These are phyloP conservation scores for Yamadazyma mexicana DNA, from an alignment of 1,139 yeast genomes.

Conservation along the genomic window DNA sequence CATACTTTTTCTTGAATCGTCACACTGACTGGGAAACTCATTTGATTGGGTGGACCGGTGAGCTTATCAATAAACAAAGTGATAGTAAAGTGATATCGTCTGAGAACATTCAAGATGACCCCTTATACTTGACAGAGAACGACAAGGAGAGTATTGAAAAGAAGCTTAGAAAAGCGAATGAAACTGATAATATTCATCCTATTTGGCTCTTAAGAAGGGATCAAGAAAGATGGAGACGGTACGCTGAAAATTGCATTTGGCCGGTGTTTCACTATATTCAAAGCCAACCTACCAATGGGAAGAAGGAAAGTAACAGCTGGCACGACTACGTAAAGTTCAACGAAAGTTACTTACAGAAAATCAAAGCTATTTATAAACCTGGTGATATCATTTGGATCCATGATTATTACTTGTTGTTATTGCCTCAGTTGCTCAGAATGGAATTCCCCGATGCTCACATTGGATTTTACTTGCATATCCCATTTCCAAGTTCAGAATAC, in stretches of 20 bases:
- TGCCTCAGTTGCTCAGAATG: constrained; percentile 87
- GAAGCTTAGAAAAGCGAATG: constrained; percentile 43
- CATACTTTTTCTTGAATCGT: constrained; percentile 63
- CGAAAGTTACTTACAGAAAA: constrained; percentile 82
- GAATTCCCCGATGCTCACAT: constrained; percentile 77
- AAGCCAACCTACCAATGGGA: constrained; percentile 63
- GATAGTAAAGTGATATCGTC: constrained; percentile 13
- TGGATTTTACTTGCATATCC: constrained; percentile 83
- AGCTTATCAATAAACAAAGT: constrained; percentile 48
- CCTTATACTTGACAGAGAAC: constrained; percentile 57
- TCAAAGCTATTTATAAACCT: constrained; percentile 69
- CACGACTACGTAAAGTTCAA: constrained; percentile 86
- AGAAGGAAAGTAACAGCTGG: constrained; percentile 81
- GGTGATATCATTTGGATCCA: constrained; percentile 97
- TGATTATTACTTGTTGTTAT: constrained; percentile 80
- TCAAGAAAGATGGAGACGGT: constrained; percentile 78
- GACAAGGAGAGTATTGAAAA: constrained; percentile 53
- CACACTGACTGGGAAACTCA: constrained; percentile 84
- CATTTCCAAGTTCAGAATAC: constrained; percentile 96
- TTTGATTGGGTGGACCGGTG: constrained; percentile 96
- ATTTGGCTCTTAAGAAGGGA: constrained; percentile 81
- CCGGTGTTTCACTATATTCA: constrained; percentile 92
- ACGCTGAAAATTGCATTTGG: constrained; percentile 92
- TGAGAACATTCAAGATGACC: constrained; percentile 47
- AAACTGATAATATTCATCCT: constrained; percentile 65